Evolutionary conservation across 768 basidiomycete genomes (phyloP).

Genomic region (Sporobolomyces phaffii): DNA sequence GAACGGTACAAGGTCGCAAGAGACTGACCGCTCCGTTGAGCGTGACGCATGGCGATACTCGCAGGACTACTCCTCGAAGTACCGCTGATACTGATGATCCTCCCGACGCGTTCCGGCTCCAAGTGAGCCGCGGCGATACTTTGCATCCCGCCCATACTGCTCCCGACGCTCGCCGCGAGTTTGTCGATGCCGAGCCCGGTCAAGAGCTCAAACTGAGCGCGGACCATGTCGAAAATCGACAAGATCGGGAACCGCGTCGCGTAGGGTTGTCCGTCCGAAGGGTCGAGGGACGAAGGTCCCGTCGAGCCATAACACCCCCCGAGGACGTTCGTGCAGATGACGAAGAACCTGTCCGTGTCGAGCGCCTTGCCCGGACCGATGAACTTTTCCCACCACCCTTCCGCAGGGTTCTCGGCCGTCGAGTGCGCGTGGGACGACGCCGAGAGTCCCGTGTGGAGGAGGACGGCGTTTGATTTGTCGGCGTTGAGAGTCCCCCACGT

Average conservation of each 20-base stretch:
- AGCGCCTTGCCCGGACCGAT: conserved; percentile 90
- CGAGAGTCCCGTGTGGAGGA: conserved; percentile 91
- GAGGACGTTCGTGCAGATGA: conserved; percentile 92
- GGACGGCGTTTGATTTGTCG: conserved; percentile 73
- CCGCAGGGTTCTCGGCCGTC: conserved; percentile 64
- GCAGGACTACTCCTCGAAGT: conserved; percentile 86
- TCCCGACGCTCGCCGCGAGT: conserved; percentile 88
- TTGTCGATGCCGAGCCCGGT: conserved; percentile 76
- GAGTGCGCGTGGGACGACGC: conserved; percentile 92
- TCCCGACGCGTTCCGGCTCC: conserved; percentile 77
- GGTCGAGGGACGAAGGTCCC: conserved; percentile 79
- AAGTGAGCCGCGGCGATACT: conserved; percentile 93
- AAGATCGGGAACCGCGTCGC: conserved; percentile 87
- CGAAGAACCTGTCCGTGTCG: conserved; percentile 84
- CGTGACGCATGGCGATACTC: conserved; percentile 90
- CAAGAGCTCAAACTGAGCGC: conserved; percentile 78
- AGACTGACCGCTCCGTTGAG: conserved; percentile 82
- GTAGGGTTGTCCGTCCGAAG: conserved; percentile 59
- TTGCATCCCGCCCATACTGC: conserved; percentile 97
- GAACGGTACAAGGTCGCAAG: background rate
- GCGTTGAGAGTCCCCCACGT: conserved; percentile 89
- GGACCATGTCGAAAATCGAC: conserved; percentile 94
- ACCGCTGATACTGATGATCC: conserved; percentile 88
- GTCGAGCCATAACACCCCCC: conserved; percentile 98
- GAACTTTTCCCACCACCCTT: conserved; percentile 99